Percentiles rank a stretch among this genome's conserved stretches.
These are phyloP conservation scores for Yarrowia galli DNA, from an alignment of 1,139 yeast genomes.

Conservation along the genomic window DNA sequence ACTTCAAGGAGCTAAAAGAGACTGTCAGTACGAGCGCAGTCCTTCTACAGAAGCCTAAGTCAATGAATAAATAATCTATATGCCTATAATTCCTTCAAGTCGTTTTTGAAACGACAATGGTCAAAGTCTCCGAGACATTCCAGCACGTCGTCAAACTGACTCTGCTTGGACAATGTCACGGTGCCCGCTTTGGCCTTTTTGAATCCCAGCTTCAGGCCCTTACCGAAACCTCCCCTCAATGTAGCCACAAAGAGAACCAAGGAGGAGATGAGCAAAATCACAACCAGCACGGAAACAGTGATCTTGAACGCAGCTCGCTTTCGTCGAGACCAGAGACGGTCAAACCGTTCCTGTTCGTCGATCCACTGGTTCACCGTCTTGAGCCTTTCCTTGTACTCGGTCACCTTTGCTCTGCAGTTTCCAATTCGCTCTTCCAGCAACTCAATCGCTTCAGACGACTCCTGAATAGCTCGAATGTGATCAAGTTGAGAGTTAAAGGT, in stretches of 20 bases:
- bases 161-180: constrained; percentile 8
- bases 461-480: constrained; percentile 41
- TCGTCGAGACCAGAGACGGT: constrained; percentile 47
- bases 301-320: constrained; percentile 44
- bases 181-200: neutral
- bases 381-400: constrained; percentile 45
- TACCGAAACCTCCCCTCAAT: neutral
- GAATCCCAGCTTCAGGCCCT: constrained; percentile 9
- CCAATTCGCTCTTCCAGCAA: constrained; percentile 44
- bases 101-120: constrained; percentile 29
- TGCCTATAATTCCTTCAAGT: constrained; percentile 10
- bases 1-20: no score
- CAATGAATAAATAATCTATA: constrained; percentile 15
- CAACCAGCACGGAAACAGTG: constrained; percentile 47
- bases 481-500: constrained; percentile 42
- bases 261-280: constrained; percentile 49
- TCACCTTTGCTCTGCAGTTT: constrained; percentile 43
- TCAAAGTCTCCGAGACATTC: constrained; percentile 40
- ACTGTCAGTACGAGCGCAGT: neutral
- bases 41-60: neutral
- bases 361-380: constrained; percentile 43
- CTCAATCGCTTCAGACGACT: constrained; percentile 43
- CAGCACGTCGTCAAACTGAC: constrained; percentile 40
- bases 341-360: constrained; percentile 44
- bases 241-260: constrained; percentile 41